Conservation (phyloP, 208 protist genomes). For the Trypanosoma grayi region DNA sequence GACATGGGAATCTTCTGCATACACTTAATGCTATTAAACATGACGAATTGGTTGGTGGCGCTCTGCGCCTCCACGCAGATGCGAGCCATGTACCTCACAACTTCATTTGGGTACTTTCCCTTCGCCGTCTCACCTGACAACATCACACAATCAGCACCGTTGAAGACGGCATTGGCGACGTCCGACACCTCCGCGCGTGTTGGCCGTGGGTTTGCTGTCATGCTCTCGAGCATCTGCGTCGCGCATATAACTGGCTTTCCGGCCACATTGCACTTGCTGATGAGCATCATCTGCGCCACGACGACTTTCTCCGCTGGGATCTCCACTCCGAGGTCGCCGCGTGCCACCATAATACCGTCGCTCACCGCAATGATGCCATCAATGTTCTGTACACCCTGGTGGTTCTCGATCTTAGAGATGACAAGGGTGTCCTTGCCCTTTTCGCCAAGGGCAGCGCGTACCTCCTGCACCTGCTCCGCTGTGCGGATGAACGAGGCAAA, state of each 20-base stretch:
- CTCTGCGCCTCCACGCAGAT: constrained; percentile 91
- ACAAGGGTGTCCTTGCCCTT: constrained; percentile 93
- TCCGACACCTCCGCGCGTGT: constrained; percentile 98
- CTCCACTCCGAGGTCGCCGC: constrained; percentile 99
- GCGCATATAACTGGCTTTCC: constrained; percentile 99
- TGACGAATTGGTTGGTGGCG: constrained; percentile 67
- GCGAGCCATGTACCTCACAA: constrained; percentile 94
- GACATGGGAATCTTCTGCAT: constrained; percentile 78
- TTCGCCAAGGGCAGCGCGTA: constrained; percentile 89
- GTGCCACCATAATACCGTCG: constrained; percentile 99
- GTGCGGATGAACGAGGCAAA: constrained; percentile 98
- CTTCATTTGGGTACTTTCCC: constrained; percentile 95
- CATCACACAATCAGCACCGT: constrained; percentile 99
- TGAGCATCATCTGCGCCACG: constrained; percentile 98
- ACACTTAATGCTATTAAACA: constrained; percentile 86
- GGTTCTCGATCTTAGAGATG: constrained; percentile 99
- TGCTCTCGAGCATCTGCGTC: constrained; percentile 99
- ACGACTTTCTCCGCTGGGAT: constrained; percentile 98
- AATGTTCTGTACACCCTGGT: constrained; percentile 97
- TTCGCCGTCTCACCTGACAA: constrained; percentile 98
- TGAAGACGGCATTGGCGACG: constrained; percentile 98
- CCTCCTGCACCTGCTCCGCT: constrained; percentile 92
- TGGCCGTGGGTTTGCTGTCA: constrained; percentile 96
- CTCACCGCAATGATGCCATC: constrained; percentile 96
- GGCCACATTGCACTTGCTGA: constrained; percentile 96